These are phyloP conservation scores for Penicillium roqueforti DNA, from an alignment of 495 filamentous ascomycete genomes.

Conservation along the genomic window DNA sequence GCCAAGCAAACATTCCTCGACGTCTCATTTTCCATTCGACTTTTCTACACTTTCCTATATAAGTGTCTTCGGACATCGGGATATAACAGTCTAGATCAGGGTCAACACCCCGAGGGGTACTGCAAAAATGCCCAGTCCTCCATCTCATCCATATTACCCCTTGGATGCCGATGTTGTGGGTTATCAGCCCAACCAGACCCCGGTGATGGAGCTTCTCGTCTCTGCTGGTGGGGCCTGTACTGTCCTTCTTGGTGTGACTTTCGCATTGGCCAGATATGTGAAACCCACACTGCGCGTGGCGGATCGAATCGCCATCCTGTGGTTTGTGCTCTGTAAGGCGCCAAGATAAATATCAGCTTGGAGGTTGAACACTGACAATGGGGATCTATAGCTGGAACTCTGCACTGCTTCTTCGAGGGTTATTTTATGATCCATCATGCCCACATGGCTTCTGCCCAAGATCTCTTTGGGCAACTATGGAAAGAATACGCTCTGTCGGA, in stretches of 20 bases:
- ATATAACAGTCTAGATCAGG: background rate
- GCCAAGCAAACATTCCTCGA: background rate
- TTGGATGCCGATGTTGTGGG: slow-evolving; percentile 53
- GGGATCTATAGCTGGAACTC: slow-evolving; percentile 47
- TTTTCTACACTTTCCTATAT: background rate
- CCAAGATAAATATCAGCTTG: background rate
- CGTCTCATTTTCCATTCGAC: background rate
- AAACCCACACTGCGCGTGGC: slow-evolving; percentile 42
- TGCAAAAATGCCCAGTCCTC: slow-evolving; percentile 16
- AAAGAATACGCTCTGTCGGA: slow-evolving; percentile 85
- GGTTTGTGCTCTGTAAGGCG: slow-evolving; percentile 61
- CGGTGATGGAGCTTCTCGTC: slow-evolving; percentile 49
- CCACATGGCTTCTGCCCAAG: slow-evolving; percentile 53
- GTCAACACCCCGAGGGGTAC: background rate
- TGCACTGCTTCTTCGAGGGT: slow-evolving; percentile 84
- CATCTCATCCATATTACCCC: slow-evolving; percentile 69
- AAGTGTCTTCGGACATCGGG: background rate
- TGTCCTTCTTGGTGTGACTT: slow-evolving; percentile 49
- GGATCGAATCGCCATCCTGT: slow-evolving; percentile 57
- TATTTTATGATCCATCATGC: slow-evolving; percentile 69
- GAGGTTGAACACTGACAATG: slow-evolving; percentile 6
- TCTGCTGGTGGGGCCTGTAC: slow-evolving; percentile 50
- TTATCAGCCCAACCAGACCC: slow-evolving; percentile 59
- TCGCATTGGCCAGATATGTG: slow-evolving; percentile 41
- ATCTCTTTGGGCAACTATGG: slow-evolving; percentile 76